Evolutionary conservation across 2,329 filamentous ascomycete species (phyloP), one percentile per base, ranked within the genome.

Genomic region (Pseudopithomyces maydicus): DNA sequence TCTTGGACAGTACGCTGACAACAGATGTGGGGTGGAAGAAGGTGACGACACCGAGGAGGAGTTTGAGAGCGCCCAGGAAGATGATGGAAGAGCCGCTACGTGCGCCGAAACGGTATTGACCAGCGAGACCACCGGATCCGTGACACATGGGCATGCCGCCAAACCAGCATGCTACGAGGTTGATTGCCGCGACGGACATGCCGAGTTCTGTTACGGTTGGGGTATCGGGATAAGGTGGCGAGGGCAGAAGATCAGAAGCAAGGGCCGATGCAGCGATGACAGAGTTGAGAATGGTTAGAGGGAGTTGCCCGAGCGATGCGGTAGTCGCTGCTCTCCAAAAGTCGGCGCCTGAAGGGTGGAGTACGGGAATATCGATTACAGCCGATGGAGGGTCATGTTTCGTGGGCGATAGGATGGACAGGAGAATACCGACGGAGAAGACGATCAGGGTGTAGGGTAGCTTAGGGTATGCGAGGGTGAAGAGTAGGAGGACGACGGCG

Each of bases 121-220:
- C 95, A 5, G 95, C 95, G 0, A 98, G 81, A 0, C 94, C 94
- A 2, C 94, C 94, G 0, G 92, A 92, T 5, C 94, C 94, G 72
- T 98, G 95, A 71, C 95, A 98, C 3, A 95, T 88, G 2, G 94
- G 95, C 95, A 97, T 98, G 5, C 90, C 90, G 46, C 93, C 93
- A 68, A 97, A 96, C 90, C 91, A 96, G 68, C 91, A 93, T 15
- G 90, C 90, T 1, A 90, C 74, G 3, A 97, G 79, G 72, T 98
- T 98, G 86, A 97, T 96, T 1, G 81, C 68, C 0, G 89, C 88
- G 3, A 98, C 91, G 53, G 91, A 96, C 57, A 93, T 74, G 1
- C 93, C 94, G 29, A 98, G 81, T 0, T 87, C 82, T 0, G 91
- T 94, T 6, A 92, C 88, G 0, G 86, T 86, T 0, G 92, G 91